Percentiles rank a stretch among this genome's conserved stretches.
phyloP scores from a whole-genome alignment of 2,329 filamentous ascomycete genomes.

The Colletotrichum cordylinicola region DNA sequence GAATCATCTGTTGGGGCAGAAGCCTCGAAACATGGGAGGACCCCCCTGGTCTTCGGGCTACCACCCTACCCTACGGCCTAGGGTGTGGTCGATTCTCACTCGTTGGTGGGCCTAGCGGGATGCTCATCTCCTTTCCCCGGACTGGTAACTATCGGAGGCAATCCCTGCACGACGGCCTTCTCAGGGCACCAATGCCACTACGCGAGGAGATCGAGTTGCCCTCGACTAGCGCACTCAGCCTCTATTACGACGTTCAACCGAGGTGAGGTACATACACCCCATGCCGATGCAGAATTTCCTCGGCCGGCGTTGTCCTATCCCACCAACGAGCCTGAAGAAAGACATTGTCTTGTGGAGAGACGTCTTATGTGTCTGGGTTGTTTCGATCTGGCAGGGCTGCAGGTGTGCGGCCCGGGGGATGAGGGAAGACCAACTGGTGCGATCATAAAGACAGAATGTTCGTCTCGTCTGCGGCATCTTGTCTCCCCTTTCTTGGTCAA shows the following conservation, averaged over 20 bases:
- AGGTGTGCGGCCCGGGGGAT: neutral
- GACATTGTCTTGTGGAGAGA: neutral
- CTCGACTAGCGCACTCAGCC: neutral
- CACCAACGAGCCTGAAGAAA: neutral
- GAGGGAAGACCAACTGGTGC: neutral
- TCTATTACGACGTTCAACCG: constrained; percentile 2
- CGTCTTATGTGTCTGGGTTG: neutral
- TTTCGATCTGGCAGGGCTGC: neutral
- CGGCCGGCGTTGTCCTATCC: neutral
- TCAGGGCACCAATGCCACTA: neutral
- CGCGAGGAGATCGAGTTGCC: neutral
- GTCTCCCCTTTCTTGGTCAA: neutral
- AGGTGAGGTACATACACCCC: neutral
- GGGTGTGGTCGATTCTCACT: neutral
- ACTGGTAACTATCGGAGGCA: neutral
- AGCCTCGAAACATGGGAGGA: neutral
- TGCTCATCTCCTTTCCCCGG: neutral
- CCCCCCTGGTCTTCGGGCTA: neutral
- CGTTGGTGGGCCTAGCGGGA: neutral
- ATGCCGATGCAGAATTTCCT: neutral
- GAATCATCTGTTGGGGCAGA: neutral
- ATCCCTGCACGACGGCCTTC: neutral
- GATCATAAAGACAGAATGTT: neutral
- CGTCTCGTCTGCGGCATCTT: neutral
- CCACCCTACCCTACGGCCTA: neutral